Evolutionary conservation across 139 green algal species (phyloP).

Genomic region (Micractinium sp.): DNA sequence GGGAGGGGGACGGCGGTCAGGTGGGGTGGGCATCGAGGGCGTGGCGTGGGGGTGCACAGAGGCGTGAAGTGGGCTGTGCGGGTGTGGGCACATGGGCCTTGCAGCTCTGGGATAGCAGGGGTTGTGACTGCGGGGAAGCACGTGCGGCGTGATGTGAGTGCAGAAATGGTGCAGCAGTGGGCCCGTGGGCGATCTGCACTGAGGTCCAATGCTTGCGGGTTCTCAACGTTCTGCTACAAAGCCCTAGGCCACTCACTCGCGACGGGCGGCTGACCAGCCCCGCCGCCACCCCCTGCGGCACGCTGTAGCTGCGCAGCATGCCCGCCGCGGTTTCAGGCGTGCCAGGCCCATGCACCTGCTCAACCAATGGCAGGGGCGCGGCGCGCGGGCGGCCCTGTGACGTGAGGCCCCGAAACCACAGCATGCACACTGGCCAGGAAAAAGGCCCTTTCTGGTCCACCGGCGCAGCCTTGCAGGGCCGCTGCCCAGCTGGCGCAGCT

Average conservation of each 20-base stretch:
- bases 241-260: neutral
- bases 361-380: neutral
- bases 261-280: neutral
- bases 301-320: neutral
- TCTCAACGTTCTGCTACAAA: too few species aligned
- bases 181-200: neutral
- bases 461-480: neutral
- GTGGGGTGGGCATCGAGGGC: neutral
- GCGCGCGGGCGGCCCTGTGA: neutral
- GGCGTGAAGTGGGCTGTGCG: neutral
- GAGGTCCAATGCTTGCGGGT: neutral
- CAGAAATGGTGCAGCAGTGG: neutral
- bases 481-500: neutral
- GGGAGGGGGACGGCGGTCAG: too few species aligned
- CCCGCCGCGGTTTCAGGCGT: neutral
- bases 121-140: too few species aligned
- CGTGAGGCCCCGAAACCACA: neutral
- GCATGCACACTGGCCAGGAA: neutral
- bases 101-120: too few species aligned
- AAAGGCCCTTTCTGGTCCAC: too few species aligned
- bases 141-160: neutral
- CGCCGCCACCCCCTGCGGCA: too few species aligned
- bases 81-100: neutral
- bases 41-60: neutral
- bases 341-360: neutral